A percentile compares a stretch with the other conserved stretches of the same genome.
Evolutionary conservation across 2,329 filamentous ascomycete genomes (phyloP).

Genomic region (Piedraia hortae): DNA sequence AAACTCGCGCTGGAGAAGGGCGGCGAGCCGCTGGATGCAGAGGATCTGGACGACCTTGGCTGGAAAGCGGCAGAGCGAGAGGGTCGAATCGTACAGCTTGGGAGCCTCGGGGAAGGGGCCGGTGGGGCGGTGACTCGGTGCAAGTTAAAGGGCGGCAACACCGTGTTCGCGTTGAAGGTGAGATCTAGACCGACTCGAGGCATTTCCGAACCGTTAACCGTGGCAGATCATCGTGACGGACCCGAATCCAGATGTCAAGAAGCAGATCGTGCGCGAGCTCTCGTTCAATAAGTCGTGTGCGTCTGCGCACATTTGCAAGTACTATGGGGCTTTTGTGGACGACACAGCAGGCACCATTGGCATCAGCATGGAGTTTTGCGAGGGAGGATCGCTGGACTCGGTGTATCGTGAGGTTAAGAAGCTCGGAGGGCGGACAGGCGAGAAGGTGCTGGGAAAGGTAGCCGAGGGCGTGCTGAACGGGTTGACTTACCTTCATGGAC

Average conservation of each 20-base stretch:
- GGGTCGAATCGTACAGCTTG: slow-evolving; percentile 64
- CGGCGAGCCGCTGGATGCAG: slow-evolving; percentile 61
- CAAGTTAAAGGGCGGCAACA: slow-evolving; percentile 71
- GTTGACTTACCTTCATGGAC: slow-evolving; percentile 76
- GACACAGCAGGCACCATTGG: slow-evolving; percentile 89
- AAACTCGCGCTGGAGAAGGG: slow-evolving; percentile 49
- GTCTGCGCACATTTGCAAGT: slow-evolving; percentile 85
- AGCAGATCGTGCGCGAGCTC: slow-evolving; percentile 86
- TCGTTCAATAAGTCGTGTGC: slow-evolving; percentile 96
- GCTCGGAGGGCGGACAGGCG: slow-evolving; percentile 74
- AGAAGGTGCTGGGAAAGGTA: slow-evolving; percentile 91
- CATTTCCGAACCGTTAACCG: not conserved
- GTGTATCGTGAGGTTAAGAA: slow-evolving; percentile 96
- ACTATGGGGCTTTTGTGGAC: slow-evolving; percentile 92
- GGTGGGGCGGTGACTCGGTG: slow-evolving; percentile 86
- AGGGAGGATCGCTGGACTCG: slow-evolving; percentile 82
- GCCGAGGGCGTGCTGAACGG: slow-evolving; percentile 85
- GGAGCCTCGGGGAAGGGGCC: slow-evolving; percentile 76
- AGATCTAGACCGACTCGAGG: slow-evolving; percentile 5
- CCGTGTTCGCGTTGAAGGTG: slow-evolving; percentile 88
- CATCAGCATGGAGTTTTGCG: slow-evolving; percentile 97
- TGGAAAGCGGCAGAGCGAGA: slow-evolving; percentile 85
- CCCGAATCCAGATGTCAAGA: slow-evolving; percentile 91
- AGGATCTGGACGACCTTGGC: slow-evolving; percentile 79
- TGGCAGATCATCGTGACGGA: slow-evolving; percentile 84